Evolutionary conservation across 2,329 filamentous ascomycete species (phyloP).

Genomic region (Pseudogymnoascus sp.): DNA sequence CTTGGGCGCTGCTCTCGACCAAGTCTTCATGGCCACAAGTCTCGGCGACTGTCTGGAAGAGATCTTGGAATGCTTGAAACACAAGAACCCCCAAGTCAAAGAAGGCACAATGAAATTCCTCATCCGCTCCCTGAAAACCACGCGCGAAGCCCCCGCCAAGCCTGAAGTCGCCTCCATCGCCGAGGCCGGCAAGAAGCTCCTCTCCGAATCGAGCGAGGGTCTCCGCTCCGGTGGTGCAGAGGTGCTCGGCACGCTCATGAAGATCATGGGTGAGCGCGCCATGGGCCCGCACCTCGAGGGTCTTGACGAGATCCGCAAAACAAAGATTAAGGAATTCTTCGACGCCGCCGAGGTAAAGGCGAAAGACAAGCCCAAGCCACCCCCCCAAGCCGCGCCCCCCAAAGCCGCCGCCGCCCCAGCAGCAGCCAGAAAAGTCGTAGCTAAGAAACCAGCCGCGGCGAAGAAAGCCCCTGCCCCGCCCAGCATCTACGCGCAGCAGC

Average conservation of each 20-base stretch:
- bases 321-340: slow-evolving; percentile 88
- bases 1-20: slow-evolving; percentile 73
- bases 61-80: slow-evolving; percentile 70
- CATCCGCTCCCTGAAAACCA: slow-evolving; percentile 76
- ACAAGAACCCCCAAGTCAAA: slow-evolving; percentile 98
- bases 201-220: slow-evolving; percentile 80
- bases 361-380: slow-evolving; percentile 84
- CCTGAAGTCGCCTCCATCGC: slow-evolving; percentile 76
- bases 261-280: slow-evolving; percentile 91
- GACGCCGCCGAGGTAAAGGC: slow-evolving; percentile 76
- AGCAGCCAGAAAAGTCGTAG: slow-evolving; percentile 36
- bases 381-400: slow-evolving; percentile 52
- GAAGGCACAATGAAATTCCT: slow-evolving; percentile 90
- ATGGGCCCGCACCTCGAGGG: slow-evolving; percentile 92
- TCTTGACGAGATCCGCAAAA: slow-evolving; percentile 90
- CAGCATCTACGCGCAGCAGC: slow-evolving; percentile 37
- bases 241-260: slow-evolving; percentile 90
- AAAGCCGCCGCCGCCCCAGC: slow-evolving; percentile 36
- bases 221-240: slow-evolving; percentile 86
- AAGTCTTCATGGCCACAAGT: slow-evolving; percentile 54
- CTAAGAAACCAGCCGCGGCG: slow-evolving; percentile 35
- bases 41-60: slow-evolving; percentile 87
- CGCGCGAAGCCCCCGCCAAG: slow-evolving; percentile 73
- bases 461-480: slow-evolving; percentile 35
- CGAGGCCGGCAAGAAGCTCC: slow-evolving; percentile 80